These are phyloP conservation scores for Ambrosia trifida DNA, from an alignment of 129 eudicot species.

Conservation along the genomic window DNA sequence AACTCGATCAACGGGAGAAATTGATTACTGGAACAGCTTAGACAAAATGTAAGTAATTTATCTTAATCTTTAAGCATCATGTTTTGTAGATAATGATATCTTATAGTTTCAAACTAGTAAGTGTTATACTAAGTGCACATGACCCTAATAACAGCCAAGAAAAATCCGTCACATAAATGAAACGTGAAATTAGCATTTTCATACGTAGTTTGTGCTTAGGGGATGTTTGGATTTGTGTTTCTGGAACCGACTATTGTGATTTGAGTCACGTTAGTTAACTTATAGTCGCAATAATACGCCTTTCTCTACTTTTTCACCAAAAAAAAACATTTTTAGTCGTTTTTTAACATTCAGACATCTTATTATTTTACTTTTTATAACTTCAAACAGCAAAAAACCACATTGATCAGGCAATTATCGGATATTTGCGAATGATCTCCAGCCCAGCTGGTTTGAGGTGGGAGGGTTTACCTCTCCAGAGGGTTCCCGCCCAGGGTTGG, in stretches of 20 bases:
- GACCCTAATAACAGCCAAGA: not conserved
- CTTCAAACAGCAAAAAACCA: not conserved
- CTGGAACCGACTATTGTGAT: not conserved
- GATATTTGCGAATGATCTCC: no score
- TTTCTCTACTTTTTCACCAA: no score
- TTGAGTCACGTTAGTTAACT: not conserved
- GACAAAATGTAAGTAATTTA: constrained; percentile 46
- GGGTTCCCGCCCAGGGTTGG: no score
- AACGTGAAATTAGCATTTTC: not conserved
- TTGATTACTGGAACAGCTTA: constrained; percentile 94
- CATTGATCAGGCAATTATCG: not conserved
- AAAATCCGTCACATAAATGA: constrained; percentile 1
- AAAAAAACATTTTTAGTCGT: no score
- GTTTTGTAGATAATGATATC: not conserved
- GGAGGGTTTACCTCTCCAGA: no score
- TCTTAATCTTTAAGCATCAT: not conserved
- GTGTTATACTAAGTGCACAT: not conserved
- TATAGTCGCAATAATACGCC: no score
- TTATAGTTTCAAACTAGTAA: constrained; percentile 9
- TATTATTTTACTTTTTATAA: not conserved
- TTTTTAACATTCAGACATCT: not conserved
- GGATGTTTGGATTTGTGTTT: not conserved
- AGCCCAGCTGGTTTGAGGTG: no score
- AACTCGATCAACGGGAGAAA: constrained; percentile 75
- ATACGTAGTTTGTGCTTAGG: not conserved